Evolutionary conservation across 306 rosid genomes (phyloP).

Genomic region (Vachellia collinsii): DNA sequence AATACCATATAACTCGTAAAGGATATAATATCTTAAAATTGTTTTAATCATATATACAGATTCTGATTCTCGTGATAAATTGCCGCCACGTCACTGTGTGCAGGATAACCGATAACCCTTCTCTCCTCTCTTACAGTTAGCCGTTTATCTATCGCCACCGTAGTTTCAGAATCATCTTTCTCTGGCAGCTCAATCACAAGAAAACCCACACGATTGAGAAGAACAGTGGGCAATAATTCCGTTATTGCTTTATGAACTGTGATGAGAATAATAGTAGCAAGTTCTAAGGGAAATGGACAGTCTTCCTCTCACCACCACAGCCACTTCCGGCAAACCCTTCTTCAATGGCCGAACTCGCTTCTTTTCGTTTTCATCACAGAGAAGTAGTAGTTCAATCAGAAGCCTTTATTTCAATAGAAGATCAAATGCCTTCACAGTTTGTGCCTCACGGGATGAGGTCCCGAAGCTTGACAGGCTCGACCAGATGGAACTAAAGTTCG

Average conservation of each 20-base stretch:
- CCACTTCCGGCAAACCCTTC: constrained; percentile 38
- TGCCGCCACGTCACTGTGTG: no score
- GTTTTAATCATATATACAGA: no score
- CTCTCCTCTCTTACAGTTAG: no score
- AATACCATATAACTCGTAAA: no score
- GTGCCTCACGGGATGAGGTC: constrained; percentile 58
- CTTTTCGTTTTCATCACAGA: constrained; percentile 39
- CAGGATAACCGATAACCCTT: no score
- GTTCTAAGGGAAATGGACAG: constrained; percentile 54
- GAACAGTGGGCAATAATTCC: neutral
- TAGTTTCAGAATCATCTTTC: neutral
- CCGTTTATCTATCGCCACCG: neutral
- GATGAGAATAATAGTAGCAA: constrained; percentile 27
- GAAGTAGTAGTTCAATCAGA: constrained; percentile 36
- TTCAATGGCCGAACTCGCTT: constrained; percentile 36
- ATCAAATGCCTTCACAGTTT: constrained; percentile 44
- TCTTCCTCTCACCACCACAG: constrained; percentile 51
- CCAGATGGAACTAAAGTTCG: constrained; percentile 91
- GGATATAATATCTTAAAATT: no score
- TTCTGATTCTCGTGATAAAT: no score
- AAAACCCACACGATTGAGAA: neutral
- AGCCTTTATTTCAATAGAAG: constrained; percentile 40
- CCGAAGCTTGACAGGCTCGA: constrained; percentile 66
- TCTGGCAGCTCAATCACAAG: neutral
- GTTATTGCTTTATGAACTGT: neutral